Base-by-base conservation (phyloP, 2,329 filamentous ascomycete species). In the Parastagonospora nodorum region DNA sequence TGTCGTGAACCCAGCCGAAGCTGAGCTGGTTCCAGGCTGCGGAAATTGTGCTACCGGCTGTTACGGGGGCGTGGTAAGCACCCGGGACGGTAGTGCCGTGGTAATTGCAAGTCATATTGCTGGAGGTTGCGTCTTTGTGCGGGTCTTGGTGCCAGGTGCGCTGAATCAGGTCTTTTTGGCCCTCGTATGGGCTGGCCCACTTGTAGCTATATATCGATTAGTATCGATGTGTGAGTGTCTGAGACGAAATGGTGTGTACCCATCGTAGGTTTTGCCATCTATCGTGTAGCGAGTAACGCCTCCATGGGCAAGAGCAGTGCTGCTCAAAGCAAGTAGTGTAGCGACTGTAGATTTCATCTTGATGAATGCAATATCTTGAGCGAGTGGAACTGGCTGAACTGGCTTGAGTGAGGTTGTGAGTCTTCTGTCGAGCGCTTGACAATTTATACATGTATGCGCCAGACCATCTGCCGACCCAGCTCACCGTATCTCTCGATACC, bases 91-190 rank as follows among this genome's bases (percentile, higher is more conserved):
- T 24, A 14, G 7, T 15, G n/a, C 39, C 39, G 12, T 19, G 12
- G 28, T 41, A 41, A 14, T 41, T 41, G 27, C 39, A 41, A 14
- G 39, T 41, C 12, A 41, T 41, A 12, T 41, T 41, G 27, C 11
- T 6, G 28, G 39, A 41, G 7, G 12, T 8, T 24, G 39, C 24
- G n/a, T 41, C 11, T 11, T 24, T 41, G 27, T 41, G 39, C 15
- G 39, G 39, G 28, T 41, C 29, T 16, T 41, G 39, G 27, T 41
- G 27, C 39, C 39, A 41, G 24, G 39, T 28, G 27, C 39, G 39
- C 12, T 41, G 39, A 14, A 41, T 41, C 11, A 41, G 28, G 12
- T 41, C 27, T 15, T 41, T 30, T 30, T 41, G 39, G 28, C 27
- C 24, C 8, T 28, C 19, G 24, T 15, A 29, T 5, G 39, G 39